Evolutionary conservation across 306 rosid species (phyloP), one percentile per base, ranked within the genome.

Genomic region (Begonia loranthoides): DNA sequence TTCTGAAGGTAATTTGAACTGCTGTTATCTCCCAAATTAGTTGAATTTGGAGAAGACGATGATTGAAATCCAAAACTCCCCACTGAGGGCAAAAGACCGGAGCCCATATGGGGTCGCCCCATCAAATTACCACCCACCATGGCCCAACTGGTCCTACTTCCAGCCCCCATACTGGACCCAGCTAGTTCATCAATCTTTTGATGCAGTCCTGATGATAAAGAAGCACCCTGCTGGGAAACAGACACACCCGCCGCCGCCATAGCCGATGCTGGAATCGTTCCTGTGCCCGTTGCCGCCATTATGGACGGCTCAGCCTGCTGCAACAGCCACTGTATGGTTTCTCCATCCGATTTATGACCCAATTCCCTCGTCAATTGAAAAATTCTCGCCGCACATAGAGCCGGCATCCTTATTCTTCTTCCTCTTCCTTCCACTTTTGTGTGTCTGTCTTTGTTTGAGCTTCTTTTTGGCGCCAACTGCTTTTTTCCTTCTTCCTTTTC

Each of bases 261-360:
- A 41, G 95, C 99, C 1, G 99, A 90, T 0, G 95, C 95, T 0
- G 99, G 99, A 7, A 90, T 80, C 10, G 99, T 90, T 0, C 99
- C 99, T 1, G 73, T 73, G 12, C 99, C 99, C 0, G 99, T 90
- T 38, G 92, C 80, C 0, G 99, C 99, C 12, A 90, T 56, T 12
- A 90, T 90, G 0, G 99, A 86, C 3, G 95, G 94, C 68, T 90
- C 99, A 7, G 99, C 89, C 48, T 86, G 95, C 61, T 86, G 95
- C 0, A 86, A 55, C 3, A 90, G 82, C 99, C 99, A 90, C 79
- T 90, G 99, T 49, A 90, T 90, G 28, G 97, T 85, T 64, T 90
- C 97, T 1, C 97, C 97, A 47, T 90, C 97, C 16, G 97, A 90
- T 76, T 90, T 90, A 78, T 90, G 95, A 50, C 95, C 95, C 70